Conservation (phyloP, 495 filamentous ascomycete species). For the Hyaloscypha finlandica region DNA sequence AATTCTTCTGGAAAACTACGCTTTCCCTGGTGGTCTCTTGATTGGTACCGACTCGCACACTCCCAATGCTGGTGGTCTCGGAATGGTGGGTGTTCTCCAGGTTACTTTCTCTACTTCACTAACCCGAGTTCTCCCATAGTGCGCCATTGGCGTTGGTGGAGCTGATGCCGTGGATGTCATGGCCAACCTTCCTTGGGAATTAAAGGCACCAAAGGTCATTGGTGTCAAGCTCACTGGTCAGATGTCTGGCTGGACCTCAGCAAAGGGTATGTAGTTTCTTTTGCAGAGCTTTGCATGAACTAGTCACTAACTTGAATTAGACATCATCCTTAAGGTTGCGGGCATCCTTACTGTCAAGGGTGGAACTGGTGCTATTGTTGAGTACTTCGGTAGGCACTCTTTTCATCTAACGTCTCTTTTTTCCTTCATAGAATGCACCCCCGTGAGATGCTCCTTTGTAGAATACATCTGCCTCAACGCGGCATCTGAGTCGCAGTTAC, state of each 20-base stretch:
- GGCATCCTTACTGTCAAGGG: conserved; percentile 98
- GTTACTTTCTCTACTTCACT: no score
- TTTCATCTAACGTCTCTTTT: neutral
- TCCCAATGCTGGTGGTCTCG: conserved; percentile 96
- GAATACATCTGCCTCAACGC: neutral
- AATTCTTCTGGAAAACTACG: conserved; percentile 98
- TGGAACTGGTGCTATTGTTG: conserved; percentile 94
- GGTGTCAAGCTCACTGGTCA: conserved; percentile 92
- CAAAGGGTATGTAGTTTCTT: conserved; percentile 63
- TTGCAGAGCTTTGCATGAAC: conserved; percentile 21
- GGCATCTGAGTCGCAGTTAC: neutral
- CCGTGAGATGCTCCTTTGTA: no score
- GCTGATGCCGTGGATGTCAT: conserved; percentile 99
- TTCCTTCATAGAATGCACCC: neutral
- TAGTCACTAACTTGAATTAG: conserved; percentile 40
- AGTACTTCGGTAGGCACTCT: conserved; percentile 55
- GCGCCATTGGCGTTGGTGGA: conserved; percentile 52
- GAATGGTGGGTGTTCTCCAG: conserved; percentile 79
- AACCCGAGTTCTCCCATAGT: no score
- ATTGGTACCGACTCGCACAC: conserved; percentile 99
- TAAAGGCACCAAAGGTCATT: conserved; percentile 97
- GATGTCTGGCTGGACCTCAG: conserved; percentile 90
- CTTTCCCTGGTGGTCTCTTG: conserved; percentile 95
- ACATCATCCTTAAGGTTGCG: conserved; percentile 98
- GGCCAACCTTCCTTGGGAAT: conserved; percentile 96